Base-by-base conservation (phyloP, 2,329 filamentous ascomycete genomes). In the Corinectria fuckeliana region DNA sequence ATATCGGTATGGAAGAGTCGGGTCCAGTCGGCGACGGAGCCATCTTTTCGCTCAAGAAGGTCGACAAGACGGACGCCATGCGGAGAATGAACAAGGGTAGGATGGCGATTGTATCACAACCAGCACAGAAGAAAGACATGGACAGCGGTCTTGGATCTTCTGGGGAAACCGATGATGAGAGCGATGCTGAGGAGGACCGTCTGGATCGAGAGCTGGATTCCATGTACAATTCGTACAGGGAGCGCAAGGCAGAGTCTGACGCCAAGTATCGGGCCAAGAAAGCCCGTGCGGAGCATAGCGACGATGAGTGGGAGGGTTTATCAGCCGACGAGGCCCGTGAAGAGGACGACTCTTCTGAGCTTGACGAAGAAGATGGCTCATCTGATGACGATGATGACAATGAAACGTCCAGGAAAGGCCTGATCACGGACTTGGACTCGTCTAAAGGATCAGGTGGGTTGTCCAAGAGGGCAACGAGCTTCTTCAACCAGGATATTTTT, bases 401-500 rank as follows among this genome's bases (percentile, higher is more conserved):
- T 8, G 69, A 67, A 2, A 60, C 57, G 3, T 21, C 60, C 3
- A 42, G 62, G 14, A 67, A 66, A 26, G 69, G 72, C 13, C 67
- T 80, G 1, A 56, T 80, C 34, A 74, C 73, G 3, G 76, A 79
- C 48, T 66, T 80, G 11, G 76, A 80, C 50, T 65, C 68, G 8
- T 67, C 67, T 5, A 50, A 64, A 11, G 67, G 58, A 9, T 57
- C 56, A 2, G 63, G 61, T 2, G 67, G 67, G 10, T 44, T 69
- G 7, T 69, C 67, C 1, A 70, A 70, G 53, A 87, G 92, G 63
- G 95, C 95, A 8, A 86, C 89, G 9, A 85, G 90, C 61, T 99
- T 99, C 79, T 99, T 99, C 75, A 90, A 91, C 69, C 94, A 97
- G 73, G 93, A 97, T 66, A 90, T 99, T 38, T 99, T 99, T 81